Base-by-base conservation (phyloP, 2,329 filamentous ascomycete species). In the Hymenoscyphus infarciens region DNA sequence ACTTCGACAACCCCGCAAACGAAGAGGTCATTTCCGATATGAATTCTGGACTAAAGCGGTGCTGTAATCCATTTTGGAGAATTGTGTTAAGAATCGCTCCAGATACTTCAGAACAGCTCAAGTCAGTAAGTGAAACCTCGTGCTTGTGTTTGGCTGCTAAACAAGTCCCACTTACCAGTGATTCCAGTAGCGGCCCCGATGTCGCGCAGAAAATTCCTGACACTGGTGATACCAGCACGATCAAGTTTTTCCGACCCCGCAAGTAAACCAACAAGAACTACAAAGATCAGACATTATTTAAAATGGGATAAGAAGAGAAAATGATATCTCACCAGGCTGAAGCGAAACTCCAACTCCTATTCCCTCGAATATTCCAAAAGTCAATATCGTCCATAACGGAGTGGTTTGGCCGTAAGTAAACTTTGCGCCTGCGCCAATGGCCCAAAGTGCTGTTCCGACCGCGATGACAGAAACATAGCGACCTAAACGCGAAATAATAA, bases 241-340 rank as follows among this genome's bases (percentile, higher is more conserved):
- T 73, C 68, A 29, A 65, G 56, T 8, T 56, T 53, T 6, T 57
- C 39, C 8, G 68, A 70, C 2, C 70, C 56, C 13, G 72, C 70
- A 39, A 74, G 69, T 8, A 74, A 38, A 2, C 68, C 72, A n/a
- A 74, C 71, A 3, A 74, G 63, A 42, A 65, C 71, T 72, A 54
- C 7, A 4, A 6, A 13, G 3, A 4, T 25, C 3, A 19, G n/a
- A 22, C 7, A 22, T n/a, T 10, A 22, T 10, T 19, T 11, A 19
- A 22, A 22, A 10, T 22, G 8, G n/a, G n/a, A 1, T 1, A 11
- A 49, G 2, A 13, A 11, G n/a, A 22, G n/a, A 11, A 1, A 13
- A 25, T 5, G 19, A 3, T 22, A 13, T 1, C 29, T 60, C 22
- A 60, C 57, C 56, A 2, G 56, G 61, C 15, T 64, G 62, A 19